Percentiles rank a stretch among this genome's conserved stretches.
Conservation (phyloP, 2,329 filamentous ascomycete genomes). For the Cordyceps farinosa region DNA sequence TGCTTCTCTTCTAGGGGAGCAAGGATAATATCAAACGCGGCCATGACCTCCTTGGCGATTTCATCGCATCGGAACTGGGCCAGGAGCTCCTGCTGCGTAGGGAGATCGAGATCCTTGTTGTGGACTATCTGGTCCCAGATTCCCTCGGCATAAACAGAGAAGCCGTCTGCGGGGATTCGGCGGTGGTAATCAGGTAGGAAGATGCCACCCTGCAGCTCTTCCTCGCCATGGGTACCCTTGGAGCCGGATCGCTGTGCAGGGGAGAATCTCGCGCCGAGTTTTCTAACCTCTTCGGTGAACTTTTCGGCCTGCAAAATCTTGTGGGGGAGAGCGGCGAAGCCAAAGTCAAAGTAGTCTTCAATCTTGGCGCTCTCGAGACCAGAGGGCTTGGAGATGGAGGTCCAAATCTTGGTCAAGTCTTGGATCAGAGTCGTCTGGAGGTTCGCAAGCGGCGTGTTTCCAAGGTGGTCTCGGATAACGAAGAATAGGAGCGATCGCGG, state of each 20-base stretch:
- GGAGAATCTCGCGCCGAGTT: conserved; percentile 76
- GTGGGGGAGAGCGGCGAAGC: conserved; percentile 91
- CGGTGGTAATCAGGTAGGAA: conserved; percentile 94
- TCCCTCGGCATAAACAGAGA: conserved; percentile 86
- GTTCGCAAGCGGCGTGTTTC: conserved; percentile 84
- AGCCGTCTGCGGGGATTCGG: conserved; percentile 94
- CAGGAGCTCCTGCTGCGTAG: conserved; percentile 93
- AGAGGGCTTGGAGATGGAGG: conserved; percentile 82
- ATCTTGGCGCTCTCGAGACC: conserved; percentile 87
- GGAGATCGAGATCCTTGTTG: conserved; percentile 96
- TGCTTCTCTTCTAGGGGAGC: conserved; percentile 82
- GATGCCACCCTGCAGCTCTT: conserved; percentile 72
- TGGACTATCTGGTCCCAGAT: conserved; percentile 98
- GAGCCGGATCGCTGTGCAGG: conserved; percentile 72
- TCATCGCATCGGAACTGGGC: conserved; percentile 98
- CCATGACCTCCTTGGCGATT: conserved; percentile 83
- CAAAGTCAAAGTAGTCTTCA: conserved; percentile 98
- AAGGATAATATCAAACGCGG: conserved; percentile 79
- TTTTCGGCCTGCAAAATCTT: conserved; percentile 94
- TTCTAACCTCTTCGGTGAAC: conserved; percentile 76
- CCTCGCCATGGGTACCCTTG: conserved; percentile 59
- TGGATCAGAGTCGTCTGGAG: conserved; percentile 86
- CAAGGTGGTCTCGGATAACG: conserved; percentile 95
- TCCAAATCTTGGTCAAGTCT: conserved; percentile 90
- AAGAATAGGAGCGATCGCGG: conserved; percentile 94